Evolutionary conservation across 768 basidiomycete genomes (phyloP).

Genomic region (Grammothele lineata): DNA sequence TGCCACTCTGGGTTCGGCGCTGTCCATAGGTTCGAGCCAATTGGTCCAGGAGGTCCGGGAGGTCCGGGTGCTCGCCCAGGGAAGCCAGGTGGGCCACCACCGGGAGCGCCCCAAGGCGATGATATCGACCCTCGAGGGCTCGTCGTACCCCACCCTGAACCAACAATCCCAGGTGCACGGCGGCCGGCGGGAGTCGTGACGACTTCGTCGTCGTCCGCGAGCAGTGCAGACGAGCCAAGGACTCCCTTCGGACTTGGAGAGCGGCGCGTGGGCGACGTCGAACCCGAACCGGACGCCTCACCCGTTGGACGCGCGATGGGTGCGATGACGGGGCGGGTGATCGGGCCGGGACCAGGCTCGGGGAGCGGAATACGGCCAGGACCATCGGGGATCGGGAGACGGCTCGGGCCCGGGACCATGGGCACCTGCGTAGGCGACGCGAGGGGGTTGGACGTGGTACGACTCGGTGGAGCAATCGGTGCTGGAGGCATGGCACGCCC

Average conservation of each 20-base stretch:
- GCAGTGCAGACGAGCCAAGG: conserved; percentile 73
- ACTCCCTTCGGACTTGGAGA: conserved; percentile 60
- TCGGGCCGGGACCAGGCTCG: conserved; percentile 59
- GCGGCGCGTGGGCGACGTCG: conserved; percentile 51
- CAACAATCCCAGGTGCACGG: conserved; percentile 32
- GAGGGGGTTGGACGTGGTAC: conserved; percentile 31
- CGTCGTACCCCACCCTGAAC: conserved; percentile 45
- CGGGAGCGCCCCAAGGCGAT: conserved; percentile 41
- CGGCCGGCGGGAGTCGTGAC: conserved; percentile 49
- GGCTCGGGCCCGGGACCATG: conserved; percentile 47
- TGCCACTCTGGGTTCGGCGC: conserved; percentile 45
- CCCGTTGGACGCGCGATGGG: conserved; percentile 64
- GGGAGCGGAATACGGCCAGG: conserved; percentile 39
- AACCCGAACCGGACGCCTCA: conserved; percentile 49
- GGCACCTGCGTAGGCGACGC: conserved; percentile 31
- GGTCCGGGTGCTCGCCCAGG: conserved; percentile 17
- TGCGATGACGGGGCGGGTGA: conserved; percentile 52
- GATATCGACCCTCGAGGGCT: conserved; percentile 37
- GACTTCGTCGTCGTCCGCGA: conserved; percentile 79
- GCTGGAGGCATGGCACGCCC: conserved; percentile 34
- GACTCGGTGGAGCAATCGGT: conserved; percentile 30
- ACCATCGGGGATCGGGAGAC: conserved; percentile 38
- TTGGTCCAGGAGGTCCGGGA: conserved; percentile 9
- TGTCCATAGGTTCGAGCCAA: conserved; percentile 26
- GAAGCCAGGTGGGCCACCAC: conserved; percentile 28